phyloP scores from a whole-genome alignment of 78 protist species.

The Dictyostelium citrinum region DNA sequence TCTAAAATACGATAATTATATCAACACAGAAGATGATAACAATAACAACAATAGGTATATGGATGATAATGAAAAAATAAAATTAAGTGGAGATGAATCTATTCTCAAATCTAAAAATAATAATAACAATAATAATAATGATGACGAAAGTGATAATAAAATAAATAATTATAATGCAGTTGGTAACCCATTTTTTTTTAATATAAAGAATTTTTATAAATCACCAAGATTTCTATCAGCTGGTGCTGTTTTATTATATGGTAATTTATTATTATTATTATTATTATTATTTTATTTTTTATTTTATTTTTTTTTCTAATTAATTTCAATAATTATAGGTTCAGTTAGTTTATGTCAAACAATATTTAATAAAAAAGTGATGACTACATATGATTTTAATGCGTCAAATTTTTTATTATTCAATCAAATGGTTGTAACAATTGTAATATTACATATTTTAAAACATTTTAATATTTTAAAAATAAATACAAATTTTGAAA shows the following conservation, averaged over 20 bases:
- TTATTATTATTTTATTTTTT: not conserved
- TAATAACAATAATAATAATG: too few relatives aligned
- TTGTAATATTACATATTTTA: not conserved
- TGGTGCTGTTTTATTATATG: not conserved
- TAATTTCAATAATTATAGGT: not conserved
- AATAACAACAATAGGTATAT: not conserved
- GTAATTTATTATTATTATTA: not conserved
- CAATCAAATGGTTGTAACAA: slow-evolving; percentile 48
- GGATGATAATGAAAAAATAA: not conserved
- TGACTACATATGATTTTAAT: slow-evolving; percentile 37
- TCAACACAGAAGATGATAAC: not conserved
- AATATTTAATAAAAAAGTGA: slow-evolving; percentile 66
- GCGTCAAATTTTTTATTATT: slow-evolving; percentile 46
- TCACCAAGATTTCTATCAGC: not conserved
- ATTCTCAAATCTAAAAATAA: not conserved
- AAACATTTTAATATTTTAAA: slow-evolving; percentile 4
- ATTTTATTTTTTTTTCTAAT: not conserved
- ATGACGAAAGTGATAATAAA: not conserved
- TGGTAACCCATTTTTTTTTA: not conserved
- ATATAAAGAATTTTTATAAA: not conserved
- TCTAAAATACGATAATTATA: not conserved
- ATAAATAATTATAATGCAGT: not conserved
- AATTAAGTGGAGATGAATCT: not conserved
- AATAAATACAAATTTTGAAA: not conserved
- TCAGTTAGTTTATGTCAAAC: slow-evolving; percentile 66